phyloP scores from a whole-genome alignment of 2,329 filamentous ascomycete genomes.

The Aspergillus spinulosporus region DNA sequence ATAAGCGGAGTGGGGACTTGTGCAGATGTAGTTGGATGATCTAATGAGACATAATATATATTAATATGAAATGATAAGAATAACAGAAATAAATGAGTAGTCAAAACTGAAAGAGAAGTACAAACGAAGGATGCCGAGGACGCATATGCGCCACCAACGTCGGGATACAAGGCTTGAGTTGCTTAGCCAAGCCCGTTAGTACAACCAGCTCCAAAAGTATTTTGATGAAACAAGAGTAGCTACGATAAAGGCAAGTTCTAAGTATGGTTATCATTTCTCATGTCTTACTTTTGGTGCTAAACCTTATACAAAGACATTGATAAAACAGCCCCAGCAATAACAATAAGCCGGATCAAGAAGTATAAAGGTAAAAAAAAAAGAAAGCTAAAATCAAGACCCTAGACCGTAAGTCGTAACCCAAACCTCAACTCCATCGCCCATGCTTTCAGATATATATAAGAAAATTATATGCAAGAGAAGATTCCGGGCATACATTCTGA shows the following conservation, averaged over 20 bases:
- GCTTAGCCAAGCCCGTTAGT: background rate
- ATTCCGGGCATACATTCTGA: conserved; percentile 2
- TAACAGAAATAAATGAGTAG: background rate
- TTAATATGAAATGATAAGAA: background rate
- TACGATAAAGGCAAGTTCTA: too few species aligned
- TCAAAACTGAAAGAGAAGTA: background rate
- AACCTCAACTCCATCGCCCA: conserved; percentile 8
- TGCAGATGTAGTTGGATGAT: background rate
- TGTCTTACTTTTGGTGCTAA: conserved; percentile 17
- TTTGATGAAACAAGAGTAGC: background rate
- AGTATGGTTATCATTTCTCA: conserved; percentile 14
- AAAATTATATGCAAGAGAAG: conserved; percentile 6
- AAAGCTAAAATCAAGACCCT: conserved; percentile 5
- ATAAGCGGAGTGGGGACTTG: background rate
- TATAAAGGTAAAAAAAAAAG: conserved; percentile 3
- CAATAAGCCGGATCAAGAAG: background rate
- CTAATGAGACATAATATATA: background rate
- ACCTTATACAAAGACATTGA: conserved; percentile 9
- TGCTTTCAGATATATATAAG: conserved; percentile 2
- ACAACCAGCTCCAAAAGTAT: background rate
- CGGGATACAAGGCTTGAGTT: conserved; percentile 11
- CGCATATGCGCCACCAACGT: conserved; percentile 2
- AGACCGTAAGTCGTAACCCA: background rate
- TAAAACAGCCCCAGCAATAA: conserved; percentile 10
- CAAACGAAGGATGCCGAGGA: background rate